Evolutionary conservation across 2,329 filamentous ascomycete genomes (phyloP), one percentile per base, ranked within the genome.

Genomic region (Aspergillus texensis): DNA sequence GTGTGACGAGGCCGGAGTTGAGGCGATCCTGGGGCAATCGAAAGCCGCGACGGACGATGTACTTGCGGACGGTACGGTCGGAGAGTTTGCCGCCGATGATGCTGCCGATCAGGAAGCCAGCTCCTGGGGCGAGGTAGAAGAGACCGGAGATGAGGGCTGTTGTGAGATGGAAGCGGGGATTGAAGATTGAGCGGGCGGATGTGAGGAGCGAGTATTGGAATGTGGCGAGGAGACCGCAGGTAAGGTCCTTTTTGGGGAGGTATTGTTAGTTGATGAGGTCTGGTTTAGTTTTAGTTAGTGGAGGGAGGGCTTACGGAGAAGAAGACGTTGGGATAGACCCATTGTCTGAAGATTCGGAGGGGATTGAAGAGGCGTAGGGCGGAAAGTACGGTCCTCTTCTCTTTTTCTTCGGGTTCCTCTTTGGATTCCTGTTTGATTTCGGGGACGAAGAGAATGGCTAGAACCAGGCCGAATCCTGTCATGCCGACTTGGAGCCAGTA

Each of bases 401-500:
- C 21, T n/a, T 55, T 70, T 72, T 41, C 74, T 69, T 1, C 81
- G 1, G 85, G 85, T 6, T 82, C 79, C 4, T 91, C 80, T 50
- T 91, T 87, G 9, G 66, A 84, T 84, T 74, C 84, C 85, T 67
- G 83, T 81, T 72, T 89, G 85, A 68, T 92, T 73, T 91, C 89
- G 0, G 89, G 89, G 1, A 93, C 82, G 6, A 92, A 80, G 66
- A 92, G 86, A 63, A 88, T 82, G 19, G 90, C 85, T 0, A 89
- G 83, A 0, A 87, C 41, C 0, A 85, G 80, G 0, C 86, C 89
- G 0, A 86, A 72, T 1, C 85, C 88, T 0, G 89, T 88, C 54
- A 93, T 83, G 1, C 84, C 90, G 1, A 89, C 88, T 73, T 94
- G 91, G 1, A 93, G 80, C 88, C 90, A 93, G 79, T 92, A 93